Evolutionary conservation across 2,329 filamentous ascomycete species (phyloP).

Genomic region (Eutypella sp.): DNA sequence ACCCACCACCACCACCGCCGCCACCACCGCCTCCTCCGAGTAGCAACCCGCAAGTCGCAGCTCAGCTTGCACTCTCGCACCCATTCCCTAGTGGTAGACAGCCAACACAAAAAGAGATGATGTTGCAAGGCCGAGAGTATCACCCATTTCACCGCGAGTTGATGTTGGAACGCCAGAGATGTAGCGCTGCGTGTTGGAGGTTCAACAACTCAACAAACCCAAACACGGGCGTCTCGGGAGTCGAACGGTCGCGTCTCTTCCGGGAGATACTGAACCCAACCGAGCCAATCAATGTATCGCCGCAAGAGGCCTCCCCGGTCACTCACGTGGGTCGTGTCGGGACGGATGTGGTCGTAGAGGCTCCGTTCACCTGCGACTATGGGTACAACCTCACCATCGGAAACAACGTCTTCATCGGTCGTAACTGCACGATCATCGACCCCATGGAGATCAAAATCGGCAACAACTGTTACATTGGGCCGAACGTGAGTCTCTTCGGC

Average conservation of each 20-base stretch:
- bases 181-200: conserved; percentile 72
- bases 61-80: conserved; percentile 55
- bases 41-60: conserved; percentile 49
- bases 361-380: conserved; percentile 89
- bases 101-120: conserved; percentile 79
- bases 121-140: conserved; percentile 77
- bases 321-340: conserved; percentile 61
- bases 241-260: conserved; percentile 66
- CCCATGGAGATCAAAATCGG: conserved; percentile 80
- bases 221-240: conserved; percentile 62
- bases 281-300: conserved; percentile 51
- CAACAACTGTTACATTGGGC: conserved; percentile 69
- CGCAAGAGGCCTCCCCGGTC: conserved; percentile 45
- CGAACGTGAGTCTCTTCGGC: conserved; percentile 82
- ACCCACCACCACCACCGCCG: conserved; percentile 30
- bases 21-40: conserved; percentile 28
- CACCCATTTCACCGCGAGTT: conserved; percentile 74
- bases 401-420: conserved; percentile 75
- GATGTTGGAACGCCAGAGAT: conserved; percentile 77
- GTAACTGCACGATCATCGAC: conserved; percentile 82
- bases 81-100: conserved; percentile 37
- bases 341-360: conserved; percentile 73
- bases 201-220: conserved; percentile 84
- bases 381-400: conserved; percentile 92
- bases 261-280: conserved; percentile 64